A percentile compares a stretch with the other conserved stretches of the same genome.
These are phyloP conservation scores for Discostella stelligera DNA, from an alignment of 352 stramenopile species.

Conservation along the genomic window DNA sequence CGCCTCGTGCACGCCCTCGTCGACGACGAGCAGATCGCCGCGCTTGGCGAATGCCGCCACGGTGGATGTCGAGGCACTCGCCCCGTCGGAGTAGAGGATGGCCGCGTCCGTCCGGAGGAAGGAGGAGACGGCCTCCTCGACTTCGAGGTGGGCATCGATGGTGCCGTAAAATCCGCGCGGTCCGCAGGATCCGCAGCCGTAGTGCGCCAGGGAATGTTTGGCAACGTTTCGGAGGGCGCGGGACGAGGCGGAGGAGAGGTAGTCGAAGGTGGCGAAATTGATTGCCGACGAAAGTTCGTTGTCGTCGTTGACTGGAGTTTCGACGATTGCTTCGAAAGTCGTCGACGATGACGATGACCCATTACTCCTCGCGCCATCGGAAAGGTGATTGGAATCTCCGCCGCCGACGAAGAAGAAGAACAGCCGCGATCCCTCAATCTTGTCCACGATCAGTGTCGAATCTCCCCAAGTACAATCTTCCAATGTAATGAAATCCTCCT, in stretches of 20 bases:
- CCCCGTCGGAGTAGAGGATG: slow-evolving; percentile 97
- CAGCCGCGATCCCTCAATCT: slow-evolving; percentile 24
- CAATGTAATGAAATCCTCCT: background rate
- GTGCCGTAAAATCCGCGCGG: slow-evolving; percentile 98
- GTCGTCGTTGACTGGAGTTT: background rate
- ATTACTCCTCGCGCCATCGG: background rate
- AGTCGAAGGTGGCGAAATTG: slow-evolving; percentile 97
- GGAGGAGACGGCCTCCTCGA: slow-evolving; percentile 89
- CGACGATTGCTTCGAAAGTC: slow-evolving; percentile 4
- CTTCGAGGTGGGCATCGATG: slow-evolving; percentile 89
- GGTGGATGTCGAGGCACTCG: slow-evolving; percentile 89
- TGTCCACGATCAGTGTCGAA: slow-evolving; percentile 26
- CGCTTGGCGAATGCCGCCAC: slow-evolving; percentile 96
- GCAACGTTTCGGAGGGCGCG: slow-evolving; percentile 66
- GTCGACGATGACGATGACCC: background rate
- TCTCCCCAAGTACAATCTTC: background rate
- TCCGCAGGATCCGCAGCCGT: slow-evolving; percentile 96
- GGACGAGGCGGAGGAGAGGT: slow-evolving; percentile 87
- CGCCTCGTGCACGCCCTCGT: slow-evolving; percentile 94
- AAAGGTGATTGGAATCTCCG: slow-evolving; percentile 3
- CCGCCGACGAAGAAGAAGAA: slow-evolving; percentile 6
- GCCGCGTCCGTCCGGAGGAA: slow-evolving; percentile 90
- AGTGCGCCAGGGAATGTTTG: slow-evolving; percentile 88
- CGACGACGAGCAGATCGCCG: slow-evolving; percentile 94
- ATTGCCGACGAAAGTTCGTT: slow-evolving; percentile 71